Percentiles rank a stretch among this genome's conserved stretches.
Conservation (phyloP, 208 protist genomes). For the Wallacemonas sp. region DNA sequence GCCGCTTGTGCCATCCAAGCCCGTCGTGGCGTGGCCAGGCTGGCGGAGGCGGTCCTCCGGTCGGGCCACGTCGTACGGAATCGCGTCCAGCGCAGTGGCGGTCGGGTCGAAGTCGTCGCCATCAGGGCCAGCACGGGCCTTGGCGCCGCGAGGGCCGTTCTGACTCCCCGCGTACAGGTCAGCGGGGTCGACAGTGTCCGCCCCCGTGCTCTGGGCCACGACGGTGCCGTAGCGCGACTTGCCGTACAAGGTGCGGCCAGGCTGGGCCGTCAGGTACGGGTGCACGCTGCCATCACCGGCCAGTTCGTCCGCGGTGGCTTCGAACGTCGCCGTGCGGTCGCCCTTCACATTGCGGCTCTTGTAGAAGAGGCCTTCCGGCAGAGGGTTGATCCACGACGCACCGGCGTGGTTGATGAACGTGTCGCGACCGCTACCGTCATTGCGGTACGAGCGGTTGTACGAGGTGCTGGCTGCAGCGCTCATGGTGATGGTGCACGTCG, state of each 20-base stretch:
- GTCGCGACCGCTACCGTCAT: slow-evolving; percentile 68
- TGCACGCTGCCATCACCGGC: slow-evolving; percentile 14
- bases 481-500: slow-evolving; percentile 18
- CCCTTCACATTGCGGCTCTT: slow-evolving; percentile 35
- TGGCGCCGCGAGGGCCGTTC: not conserved
- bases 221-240: slow-evolving; percentile 79
- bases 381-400: slow-evolving; percentile 81
- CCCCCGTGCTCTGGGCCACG: slow-evolving; percentile 24
- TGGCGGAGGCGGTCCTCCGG: slow-evolving; percentile 62
- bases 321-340: slow-evolving; percentile 5
- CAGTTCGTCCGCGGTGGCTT: slow-evolving; percentile 1
- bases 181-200: slow-evolving; percentile 8
- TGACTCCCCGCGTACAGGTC: not conserved
- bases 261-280: slow-evolving; percentile 22
- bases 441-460: slow-evolving; percentile 47
- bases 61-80: slow-evolving; percentile 53
- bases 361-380: slow-evolving; percentile 58
- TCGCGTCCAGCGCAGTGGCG: slow-evolving; percentile 40
- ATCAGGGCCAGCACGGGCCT: not conserved
- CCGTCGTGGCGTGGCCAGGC: slow-evolving; percentile 34
- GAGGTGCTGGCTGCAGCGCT: slow-evolving; percentile 22
- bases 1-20: slow-evolving; percentile 44
- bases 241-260: slow-evolving; percentile 50
- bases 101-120: slow-evolving; percentile 45
- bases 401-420: slow-evolving; percentile 83